A percentile compares a stretch with the other conserved stretches of the same genome.
Evolutionary conservation across 1,284 basidiomycete genomes (phyloP).

Genomic region (Phellopilus nigrolimitatus): DNA sequence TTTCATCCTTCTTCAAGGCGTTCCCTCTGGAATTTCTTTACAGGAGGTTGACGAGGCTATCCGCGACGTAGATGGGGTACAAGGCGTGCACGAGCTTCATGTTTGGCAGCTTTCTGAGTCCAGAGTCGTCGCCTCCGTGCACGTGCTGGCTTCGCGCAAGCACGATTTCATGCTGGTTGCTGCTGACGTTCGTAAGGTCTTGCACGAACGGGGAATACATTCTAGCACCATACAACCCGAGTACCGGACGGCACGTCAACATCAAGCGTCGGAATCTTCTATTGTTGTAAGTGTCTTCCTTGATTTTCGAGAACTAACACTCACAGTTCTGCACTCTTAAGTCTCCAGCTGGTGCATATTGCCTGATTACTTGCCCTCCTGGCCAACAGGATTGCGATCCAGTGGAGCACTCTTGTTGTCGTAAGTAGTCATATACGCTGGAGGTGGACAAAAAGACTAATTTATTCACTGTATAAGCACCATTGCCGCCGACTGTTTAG

Average conservation of each 20-base stretch:
- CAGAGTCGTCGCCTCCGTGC: constrained; percentile 94
- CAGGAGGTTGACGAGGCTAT: constrained; percentile 84
- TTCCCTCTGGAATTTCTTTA: constrained; percentile 85
- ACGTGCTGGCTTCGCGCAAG: constrained; percentile 79
- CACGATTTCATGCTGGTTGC: constrained; percentile 92
- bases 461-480: constrained; percentile 36
- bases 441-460: constrained; percentile 2
- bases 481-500: constrained; percentile 42
- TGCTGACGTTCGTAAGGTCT: constrained; percentile 71
- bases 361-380: constrained; percentile 45
- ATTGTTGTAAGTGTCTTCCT: constrained; percentile 38
- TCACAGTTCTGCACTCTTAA: constrained; percentile 17
- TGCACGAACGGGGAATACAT: constrained; percentile 93
- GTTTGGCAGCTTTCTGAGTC: constrained; percentile 91
- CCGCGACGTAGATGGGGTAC: constrained; percentile 77
- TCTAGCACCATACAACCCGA: constrained; percentile 89
- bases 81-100: constrained; percentile 93
- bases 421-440: constrained; percentile 42
- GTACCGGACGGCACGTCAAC: constrained; percentile 44
- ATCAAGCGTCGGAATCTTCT: constrained; percentile 32
- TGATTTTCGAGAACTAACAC: background rate
- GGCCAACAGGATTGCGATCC: constrained; percentile 62
- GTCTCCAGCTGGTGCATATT: constrained; percentile 31
- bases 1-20: constrained; percentile 96
- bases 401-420: constrained; percentile 71